Conservation (phyloP, 2,329 filamentous ascomycete species). For the Aspergillus neotritici region DNA sequence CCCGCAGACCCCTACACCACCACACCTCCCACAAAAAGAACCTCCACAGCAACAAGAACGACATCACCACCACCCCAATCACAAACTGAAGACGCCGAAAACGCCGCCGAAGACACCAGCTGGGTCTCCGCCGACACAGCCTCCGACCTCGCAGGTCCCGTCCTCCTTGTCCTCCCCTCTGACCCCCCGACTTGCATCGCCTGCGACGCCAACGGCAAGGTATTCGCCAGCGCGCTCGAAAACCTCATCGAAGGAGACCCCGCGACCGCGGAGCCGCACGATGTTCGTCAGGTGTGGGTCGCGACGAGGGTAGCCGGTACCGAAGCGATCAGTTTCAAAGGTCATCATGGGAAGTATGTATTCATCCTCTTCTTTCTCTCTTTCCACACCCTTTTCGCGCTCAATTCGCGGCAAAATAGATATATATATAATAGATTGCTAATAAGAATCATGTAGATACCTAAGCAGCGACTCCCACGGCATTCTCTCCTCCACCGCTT, state of each 20-base stretch:
- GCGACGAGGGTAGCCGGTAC: constrained; percentile 77
- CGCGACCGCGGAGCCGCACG: constrained; percentile 84
- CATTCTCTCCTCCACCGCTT: constrained; percentile 65
- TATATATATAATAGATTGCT: constrained; percentile 1
- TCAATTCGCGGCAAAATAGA: neutral
- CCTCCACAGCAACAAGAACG: constrained; percentile 14
- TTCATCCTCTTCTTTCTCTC: neutral
- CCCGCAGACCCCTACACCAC: constrained; percentile 38
- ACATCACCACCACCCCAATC: neutral
- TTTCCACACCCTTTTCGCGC: neutral
- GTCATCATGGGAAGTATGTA: constrained; percentile 71
- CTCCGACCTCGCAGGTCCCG: constrained; percentile 71
- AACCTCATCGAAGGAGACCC: constrained; percentile 82
- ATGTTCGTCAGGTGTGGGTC: constrained; percentile 93
- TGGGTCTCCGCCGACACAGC: constrained; percentile 82
- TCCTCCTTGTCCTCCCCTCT: constrained; percentile 76
- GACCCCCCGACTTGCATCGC: constrained; percentile 68
- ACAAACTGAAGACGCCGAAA: constrained; percentile 29
- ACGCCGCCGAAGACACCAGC: constrained; percentile 63
- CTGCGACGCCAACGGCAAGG: constrained; percentile 78
- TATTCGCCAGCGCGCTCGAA: constrained; percentile 76
- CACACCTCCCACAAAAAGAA: constrained; percentile 15
- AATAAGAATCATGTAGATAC: constrained; percentile 52
- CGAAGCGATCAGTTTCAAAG: constrained; percentile 78
- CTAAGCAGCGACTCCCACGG: constrained; percentile 81